phyloP scores from a whole-genome alignment of 805 yeast genomes.

The Pichia cabralensis region DNA sequence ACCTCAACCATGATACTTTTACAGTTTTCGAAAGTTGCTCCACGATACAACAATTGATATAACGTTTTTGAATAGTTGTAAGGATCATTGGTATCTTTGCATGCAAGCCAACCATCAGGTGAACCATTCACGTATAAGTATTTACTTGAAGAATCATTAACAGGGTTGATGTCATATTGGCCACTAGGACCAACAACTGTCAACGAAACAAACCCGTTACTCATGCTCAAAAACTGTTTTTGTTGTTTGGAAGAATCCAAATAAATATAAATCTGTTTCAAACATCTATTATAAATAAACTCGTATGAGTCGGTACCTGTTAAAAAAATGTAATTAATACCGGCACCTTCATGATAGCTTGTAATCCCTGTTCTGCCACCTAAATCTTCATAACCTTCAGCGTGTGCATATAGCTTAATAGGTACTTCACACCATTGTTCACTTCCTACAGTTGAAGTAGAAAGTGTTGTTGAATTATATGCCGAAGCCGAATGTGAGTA shows the following conservation, averaged over 20 bases:
- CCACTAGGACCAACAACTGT: conserved; percentile 6
- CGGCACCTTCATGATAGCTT: conserved; percentile 38
- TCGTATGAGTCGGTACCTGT: conserved; percentile 11
- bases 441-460: too few species aligned
- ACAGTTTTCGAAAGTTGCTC: background rate
- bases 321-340: conserved; percentile 31
- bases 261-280: background rate
- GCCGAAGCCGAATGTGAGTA: background rate
- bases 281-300: conserved; percentile 11
- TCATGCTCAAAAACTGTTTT: conserved; percentile 1
- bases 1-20: background rate
- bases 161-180: background rate
- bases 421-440: too few species aligned
- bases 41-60: conserved; percentile 12
- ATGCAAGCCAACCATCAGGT: conserved; percentile 28
- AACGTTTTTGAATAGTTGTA: conserved; percentile 25
- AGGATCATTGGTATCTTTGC: conserved; percentile 33
- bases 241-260: too few species aligned
- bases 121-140: conserved; percentile 18
- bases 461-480: background rate
- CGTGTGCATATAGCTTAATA: background rate
- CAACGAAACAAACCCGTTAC: conserved; percentile 3
- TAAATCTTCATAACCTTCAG: too few species aligned
- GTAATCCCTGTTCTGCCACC: conserved; percentile 16
- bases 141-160: background rate